Conservation (phyloP, 306 rosid species). For the Abrus pulchellus region DNA sequence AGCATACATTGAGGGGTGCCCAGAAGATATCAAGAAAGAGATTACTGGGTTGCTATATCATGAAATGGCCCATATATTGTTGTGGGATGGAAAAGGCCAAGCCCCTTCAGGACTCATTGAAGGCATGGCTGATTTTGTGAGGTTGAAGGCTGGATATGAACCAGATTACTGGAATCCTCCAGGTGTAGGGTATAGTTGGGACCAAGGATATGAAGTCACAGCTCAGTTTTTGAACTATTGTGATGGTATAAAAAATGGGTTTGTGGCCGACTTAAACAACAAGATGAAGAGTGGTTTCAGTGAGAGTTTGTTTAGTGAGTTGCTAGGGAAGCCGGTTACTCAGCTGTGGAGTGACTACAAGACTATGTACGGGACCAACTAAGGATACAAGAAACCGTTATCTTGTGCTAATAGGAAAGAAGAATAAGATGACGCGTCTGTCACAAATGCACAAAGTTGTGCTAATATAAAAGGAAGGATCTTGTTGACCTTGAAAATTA, state of each 20-base stretch:
- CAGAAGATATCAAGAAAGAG: constrained; percentile 47
- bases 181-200: constrained; percentile 49
- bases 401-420: too few species aligned
- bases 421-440: too few species aligned
- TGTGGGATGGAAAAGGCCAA: constrained; percentile 47
- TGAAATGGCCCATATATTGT: constrained; percentile 58
- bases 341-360: constrained; percentile 64
- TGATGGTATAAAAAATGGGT: constrained; percentile 51
- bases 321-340: constrained; percentile 56
- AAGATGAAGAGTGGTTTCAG: constrained; percentile 53
- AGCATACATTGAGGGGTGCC: constrained; percentile 20
- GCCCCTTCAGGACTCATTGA: constrained; percentile 54
- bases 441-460: too few species aligned
- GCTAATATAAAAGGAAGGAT: too few species aligned
- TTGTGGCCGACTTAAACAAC: constrained; percentile 61
- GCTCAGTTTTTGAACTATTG: constrained; percentile 58
- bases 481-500: too few species aligned
- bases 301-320: constrained; percentile 50
- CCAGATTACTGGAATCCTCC: constrained; percentile 31
- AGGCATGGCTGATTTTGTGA: constrained; percentile 61
- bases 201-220: constrained; percentile 54
- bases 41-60: constrained; percentile 54
- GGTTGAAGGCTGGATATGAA: constrained; percentile 53
- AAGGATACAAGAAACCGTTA: not conserved
- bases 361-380: constrained; percentile 46